Evolutionary conservation across 73 alveolate genomes (phyloP).

Genomic region (Blepharisma japonicum): DNA sequence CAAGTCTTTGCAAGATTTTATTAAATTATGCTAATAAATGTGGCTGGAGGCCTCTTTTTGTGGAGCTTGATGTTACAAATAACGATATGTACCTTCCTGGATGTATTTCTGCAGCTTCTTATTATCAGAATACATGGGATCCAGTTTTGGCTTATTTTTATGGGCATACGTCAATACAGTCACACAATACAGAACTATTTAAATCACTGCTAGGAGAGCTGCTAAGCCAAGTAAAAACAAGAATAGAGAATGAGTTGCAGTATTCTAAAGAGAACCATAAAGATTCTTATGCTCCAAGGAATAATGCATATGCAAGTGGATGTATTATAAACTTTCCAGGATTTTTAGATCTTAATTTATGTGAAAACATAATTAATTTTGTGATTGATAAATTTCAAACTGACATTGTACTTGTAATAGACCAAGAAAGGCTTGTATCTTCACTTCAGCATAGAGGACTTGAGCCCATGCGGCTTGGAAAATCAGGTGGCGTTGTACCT

Average conservation of each 20-base stretch:
- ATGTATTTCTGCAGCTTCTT: conserved; percentile 77
- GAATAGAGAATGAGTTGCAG: conserved; percentile 31
- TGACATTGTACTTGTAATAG: conserved; percentile 63
- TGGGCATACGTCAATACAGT: conserved; percentile 50
- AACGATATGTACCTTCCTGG: conserved; percentile 79
- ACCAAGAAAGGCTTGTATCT: conserved; percentile 65
- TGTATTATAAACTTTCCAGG: conserved; percentile 64
- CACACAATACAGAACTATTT: conserved; percentile 54
- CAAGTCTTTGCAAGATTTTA: conserved; percentile 74
- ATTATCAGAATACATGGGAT: conserved; percentile 59
- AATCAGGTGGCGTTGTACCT: conserved; percentile 51
- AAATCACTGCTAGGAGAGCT: conserved; percentile 72
- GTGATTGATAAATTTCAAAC: conserved; percentile 59
- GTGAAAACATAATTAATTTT: conserved; percentile 51
- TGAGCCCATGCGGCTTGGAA: conserved; percentile 30
- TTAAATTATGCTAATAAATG: conserved; percentile 80
- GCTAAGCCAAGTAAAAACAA: conserved; percentile 49
- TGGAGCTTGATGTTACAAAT: conserved; percentile 74
- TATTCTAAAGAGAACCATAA: conserved; percentile 36
- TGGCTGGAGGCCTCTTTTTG: conserved; percentile 82
- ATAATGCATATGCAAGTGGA: conserved; percentile 77
- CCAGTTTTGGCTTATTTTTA: conserved; percentile 63
- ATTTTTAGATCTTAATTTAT: conserved; percentile 51
- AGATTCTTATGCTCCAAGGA: conserved; percentile 41
- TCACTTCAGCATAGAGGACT: conserved; percentile 37